A percentile compares a stretch with the other conserved stretches of the same genome.
Evolutionary conservation across 768 basidiomycete species (phyloP).

Genomic region (Mrakia gelida): DNA sequence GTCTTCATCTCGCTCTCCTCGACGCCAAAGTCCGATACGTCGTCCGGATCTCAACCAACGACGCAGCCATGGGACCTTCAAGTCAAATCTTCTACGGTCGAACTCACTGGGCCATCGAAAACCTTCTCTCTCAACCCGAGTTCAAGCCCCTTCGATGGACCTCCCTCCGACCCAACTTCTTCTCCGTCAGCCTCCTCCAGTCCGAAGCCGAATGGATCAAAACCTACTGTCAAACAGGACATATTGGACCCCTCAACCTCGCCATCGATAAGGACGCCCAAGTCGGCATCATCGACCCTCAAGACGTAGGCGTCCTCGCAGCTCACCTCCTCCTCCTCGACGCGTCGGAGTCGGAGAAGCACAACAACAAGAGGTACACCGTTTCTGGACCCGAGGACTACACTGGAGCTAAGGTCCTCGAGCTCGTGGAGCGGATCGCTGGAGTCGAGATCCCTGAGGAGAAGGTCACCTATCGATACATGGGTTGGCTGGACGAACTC

Average conservation of each 20-base stretch:
- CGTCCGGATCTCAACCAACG: constrained; percentile 34
- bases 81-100: constrained; percentile 31
- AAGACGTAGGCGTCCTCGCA: constrained; percentile 32
- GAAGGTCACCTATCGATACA: constrained; percentile 19
- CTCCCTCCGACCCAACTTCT: constrained; percentile 34
- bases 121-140: constrained; percentile 27
- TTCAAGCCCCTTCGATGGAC: constrained; percentile 29
- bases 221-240: constrained; percentile 10
- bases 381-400: constrained; percentile 30
- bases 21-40: constrained; percentile 32
- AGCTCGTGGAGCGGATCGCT: constrained; percentile 25
- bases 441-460: constrained; percentile 31
- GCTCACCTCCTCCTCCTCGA: constrained; percentile 28
- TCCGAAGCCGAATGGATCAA: constrained; percentile 12
- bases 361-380: constrained; percentile 27
- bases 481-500: not conserved
- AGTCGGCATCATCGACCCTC: constrained; percentile 31
- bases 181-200: not conserved
- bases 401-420: constrained; percentile 23
- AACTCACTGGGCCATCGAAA: constrained; percentile 35
- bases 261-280: constrained; percentile 8
- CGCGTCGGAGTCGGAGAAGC: not conserved
- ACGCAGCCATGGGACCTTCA: constrained; percentile 15
- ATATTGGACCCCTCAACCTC: constrained; percentile 16
- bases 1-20: constrained; percentile 28